These are phyloP conservation scores for Leptographium galeiforme DNA, from an alignment of 2,329 filamentous ascomycete genomes.

Conservation along the genomic window DNA sequence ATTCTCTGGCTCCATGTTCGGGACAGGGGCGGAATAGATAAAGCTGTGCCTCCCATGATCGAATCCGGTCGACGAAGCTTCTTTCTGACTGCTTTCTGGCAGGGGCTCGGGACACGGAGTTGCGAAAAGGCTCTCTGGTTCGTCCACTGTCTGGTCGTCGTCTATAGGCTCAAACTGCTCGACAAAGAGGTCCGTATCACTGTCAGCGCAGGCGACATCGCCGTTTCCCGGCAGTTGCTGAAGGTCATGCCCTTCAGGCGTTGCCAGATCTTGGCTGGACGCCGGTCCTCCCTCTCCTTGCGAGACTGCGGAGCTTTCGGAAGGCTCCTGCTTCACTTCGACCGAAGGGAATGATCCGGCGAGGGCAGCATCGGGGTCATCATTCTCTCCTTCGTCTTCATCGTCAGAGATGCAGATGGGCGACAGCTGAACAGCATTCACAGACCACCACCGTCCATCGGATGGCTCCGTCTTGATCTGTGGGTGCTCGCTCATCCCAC, in stretches of 20 bases:
- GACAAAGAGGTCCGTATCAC: background rate
- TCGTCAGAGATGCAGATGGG: constrained; percentile 5
- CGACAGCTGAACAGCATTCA: background rate
- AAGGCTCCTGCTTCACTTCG: background rate
- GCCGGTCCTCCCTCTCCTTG: background rate
- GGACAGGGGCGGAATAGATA: too few relatives aligned
- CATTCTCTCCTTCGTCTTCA: background rate
- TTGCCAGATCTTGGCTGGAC: background rate
- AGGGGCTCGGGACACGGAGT: background rate
- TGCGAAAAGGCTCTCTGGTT: background rate
- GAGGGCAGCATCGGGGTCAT: too few relatives aligned
- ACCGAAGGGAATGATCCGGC: background rate
- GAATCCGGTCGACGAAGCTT: background rate
- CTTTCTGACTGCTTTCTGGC: background rate
- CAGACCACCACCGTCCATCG: background rate
- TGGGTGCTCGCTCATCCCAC: background rate
- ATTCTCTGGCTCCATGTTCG: too few relatives aligned
- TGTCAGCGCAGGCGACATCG: background rate
- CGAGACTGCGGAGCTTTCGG: background rate
- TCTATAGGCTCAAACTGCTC: background rate
- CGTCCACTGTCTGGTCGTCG: background rate
- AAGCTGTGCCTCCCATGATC: too few relatives aligned
- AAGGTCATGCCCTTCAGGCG: too few relatives aligned
- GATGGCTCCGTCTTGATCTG: constrained; percentile 1
- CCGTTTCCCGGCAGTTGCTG: too few relatives aligned